phyloP scores from a whole-genome alignment of 495 filamentous ascomycete genomes.

The Polyplosphaeria fusca region DNA sequence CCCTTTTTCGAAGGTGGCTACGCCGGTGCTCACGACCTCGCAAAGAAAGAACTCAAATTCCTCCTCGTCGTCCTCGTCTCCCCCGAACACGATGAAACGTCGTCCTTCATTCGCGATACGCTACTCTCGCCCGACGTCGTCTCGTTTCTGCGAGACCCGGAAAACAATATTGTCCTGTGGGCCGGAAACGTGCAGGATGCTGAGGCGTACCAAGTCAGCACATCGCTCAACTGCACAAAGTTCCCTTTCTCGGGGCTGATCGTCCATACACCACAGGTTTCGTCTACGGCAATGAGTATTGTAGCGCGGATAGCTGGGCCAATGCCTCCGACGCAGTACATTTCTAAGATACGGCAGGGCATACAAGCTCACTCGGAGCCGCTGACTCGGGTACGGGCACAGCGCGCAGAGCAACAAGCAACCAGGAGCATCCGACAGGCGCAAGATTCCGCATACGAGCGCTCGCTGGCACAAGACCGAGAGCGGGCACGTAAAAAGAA shows the following conservation, averaged over 20 bases:
- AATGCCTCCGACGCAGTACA: conserved; percentile 60
- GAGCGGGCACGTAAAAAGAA: conserved; percentile 70
- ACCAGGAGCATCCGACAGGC: conserved; percentile 72
- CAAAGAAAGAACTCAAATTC: conserved; percentile 88
- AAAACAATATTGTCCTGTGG: conserved; percentile 81
- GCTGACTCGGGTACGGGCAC: conserved; percentile 63
- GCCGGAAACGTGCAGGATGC: conserved; percentile 86
- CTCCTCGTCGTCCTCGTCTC: conserved; percentile 79
- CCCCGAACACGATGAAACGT: conserved; percentile 90
- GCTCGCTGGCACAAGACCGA: conserved; percentile 80
- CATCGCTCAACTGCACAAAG: conserved; percentile 77
- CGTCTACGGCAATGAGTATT: conserved; percentile 81
- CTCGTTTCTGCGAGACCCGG: conserved; percentile 64
- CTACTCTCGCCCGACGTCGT: conserved; percentile 72
- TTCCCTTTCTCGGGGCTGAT: conserved; percentile 85
- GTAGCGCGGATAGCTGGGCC: conserved; percentile 71
- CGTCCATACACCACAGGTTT: conserved; percentile 75
- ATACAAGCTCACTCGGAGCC: conserved; percentile 67
- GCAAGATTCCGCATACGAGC: conserved; percentile 90
- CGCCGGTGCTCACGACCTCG: conserved; percentile 80
- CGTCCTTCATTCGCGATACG: conserved; percentile 76
- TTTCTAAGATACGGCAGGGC: conserved; percentile 66
- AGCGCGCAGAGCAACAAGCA: conserved; percentile 72
- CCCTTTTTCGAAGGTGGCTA: conserved; percentile 82
- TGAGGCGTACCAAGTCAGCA: conserved; percentile 87